These are phyloP conservation scores for Golubevia pallescens DNA, from an alignment of 1,284 basidiomycete genomes.

Conservation along the genomic window DNA sequence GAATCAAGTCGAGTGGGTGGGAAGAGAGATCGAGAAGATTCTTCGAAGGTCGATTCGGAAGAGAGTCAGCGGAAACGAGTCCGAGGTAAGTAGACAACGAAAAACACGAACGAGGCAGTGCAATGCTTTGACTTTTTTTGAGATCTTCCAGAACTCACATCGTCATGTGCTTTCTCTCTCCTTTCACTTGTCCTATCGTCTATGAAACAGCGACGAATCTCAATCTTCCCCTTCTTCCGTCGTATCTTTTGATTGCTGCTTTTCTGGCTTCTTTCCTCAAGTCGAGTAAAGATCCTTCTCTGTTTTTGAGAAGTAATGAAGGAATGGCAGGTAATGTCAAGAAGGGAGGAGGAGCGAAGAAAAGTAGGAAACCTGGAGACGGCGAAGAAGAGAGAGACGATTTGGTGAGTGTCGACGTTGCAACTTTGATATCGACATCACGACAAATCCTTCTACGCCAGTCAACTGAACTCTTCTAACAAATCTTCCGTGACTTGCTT, in stretches of 20 bases:
- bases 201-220: no score
- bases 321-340: background rate
- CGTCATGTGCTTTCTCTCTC: no score
- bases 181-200: no score
- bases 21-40: background rate
- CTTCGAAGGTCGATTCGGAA: background rate
- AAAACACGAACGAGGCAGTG: no score
- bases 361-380: background rate
- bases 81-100: background rate
- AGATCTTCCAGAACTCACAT: no score
- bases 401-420: background rate
- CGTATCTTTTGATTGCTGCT: no score
- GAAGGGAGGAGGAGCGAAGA: constrained; percentile 3
- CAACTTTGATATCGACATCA: background rate
- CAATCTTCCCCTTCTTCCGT: no score
- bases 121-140: no score
- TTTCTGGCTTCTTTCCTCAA: no score
- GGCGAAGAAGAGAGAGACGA: background rate
- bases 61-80: background rate
- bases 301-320: background rate
- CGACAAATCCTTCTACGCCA: background rate
- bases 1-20: background rate
- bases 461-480: no score
- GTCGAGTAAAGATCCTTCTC: no score
- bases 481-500: no score